phyloP scores from a whole-genome alignment of 1,284 basidiomycete genomes.

The Singerocomus rubriflavus region DNA sequence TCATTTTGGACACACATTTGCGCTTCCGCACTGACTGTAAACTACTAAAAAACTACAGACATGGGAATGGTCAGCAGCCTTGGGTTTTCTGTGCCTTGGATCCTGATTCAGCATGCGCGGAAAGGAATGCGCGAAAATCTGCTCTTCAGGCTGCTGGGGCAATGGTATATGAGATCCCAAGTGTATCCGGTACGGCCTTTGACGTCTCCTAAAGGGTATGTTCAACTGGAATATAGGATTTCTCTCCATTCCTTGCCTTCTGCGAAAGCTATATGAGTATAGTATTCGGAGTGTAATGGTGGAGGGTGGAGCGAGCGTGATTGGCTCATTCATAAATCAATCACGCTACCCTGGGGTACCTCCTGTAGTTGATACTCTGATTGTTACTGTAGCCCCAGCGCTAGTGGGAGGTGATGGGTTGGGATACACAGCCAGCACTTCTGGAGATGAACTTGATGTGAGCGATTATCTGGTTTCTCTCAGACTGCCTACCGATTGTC shows the following conservation, averaged over 20 bases:
- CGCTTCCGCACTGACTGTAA: conserved; percentile 69
- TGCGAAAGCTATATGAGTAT: conserved; percentile 48
- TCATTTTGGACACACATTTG: conserved; percentile 80
- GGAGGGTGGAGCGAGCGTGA: conserved; percentile 88
- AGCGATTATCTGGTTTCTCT: conserved; percentile 9
- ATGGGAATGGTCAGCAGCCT: conserved; percentile 65
- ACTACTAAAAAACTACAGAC: conserved; percentile 65
- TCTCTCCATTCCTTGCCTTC: conserved; percentile 50
- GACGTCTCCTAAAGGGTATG: conserved; percentile 4
- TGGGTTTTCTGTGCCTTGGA: conserved; percentile 61
- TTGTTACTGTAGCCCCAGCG: conserved; percentile 82
- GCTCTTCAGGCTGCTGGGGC: conserved; percentile 56
- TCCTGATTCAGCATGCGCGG: conserved; percentile 22
- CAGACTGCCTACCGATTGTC: not conserved
- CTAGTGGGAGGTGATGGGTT: conserved; percentile 76
- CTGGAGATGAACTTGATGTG: conserved; percentile 9
- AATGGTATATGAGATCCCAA: conserved; percentile 43
- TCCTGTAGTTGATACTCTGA: conserved; percentile 57
- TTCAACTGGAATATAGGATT: conserved; percentile 32
- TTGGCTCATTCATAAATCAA: conserved; percentile 66
- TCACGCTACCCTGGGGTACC: conserved; percentile 5
- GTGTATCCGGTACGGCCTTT: conserved; percentile 28
- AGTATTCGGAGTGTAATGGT: conserved; percentile 85
- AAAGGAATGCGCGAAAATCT: conserved; percentile 40
- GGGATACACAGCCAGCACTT: conserved; percentile 42